Evolutionary conservation across 371 early-diverging fungal species (phyloP).

Genomic region (Circinella minor): DNA sequence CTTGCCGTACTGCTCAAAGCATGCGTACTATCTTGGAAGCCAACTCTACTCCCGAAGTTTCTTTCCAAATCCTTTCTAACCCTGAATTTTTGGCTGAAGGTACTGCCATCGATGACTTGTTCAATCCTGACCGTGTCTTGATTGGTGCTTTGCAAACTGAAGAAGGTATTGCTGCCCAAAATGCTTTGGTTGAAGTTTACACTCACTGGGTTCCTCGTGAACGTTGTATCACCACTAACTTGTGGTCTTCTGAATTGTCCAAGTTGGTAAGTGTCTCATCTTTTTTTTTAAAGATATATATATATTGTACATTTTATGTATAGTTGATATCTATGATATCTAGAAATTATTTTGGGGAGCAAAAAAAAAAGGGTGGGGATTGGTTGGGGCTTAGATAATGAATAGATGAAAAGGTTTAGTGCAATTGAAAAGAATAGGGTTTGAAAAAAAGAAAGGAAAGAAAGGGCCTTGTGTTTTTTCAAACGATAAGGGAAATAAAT

Average conservation of each 20-base stretch:
- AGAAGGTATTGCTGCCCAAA: constrained; percentile 79
- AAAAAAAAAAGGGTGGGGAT: no score
- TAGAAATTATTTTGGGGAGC: no score
- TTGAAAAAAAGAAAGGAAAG: not conserved
- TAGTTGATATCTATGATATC: no score
- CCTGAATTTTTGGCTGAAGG: constrained; percentile 98
- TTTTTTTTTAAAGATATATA: no score
- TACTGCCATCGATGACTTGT: constrained; percentile 86
- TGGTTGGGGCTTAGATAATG: no score
- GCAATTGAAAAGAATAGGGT: no score
- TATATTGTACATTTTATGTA: no score
- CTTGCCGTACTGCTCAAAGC: constrained; percentile 91
- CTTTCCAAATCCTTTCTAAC: constrained; percentile 92
- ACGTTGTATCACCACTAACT: constrained; percentile 88
- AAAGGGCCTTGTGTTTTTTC: not conserved
- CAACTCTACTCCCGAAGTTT: constrained; percentile 73
- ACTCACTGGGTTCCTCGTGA: constrained; percentile 85
- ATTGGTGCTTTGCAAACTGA: constrained; percentile 87
- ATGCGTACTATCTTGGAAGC: constrained; percentile 90
- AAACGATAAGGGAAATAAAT: no score
- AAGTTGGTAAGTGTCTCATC: constrained; percentile 71
- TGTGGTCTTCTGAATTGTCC: constrained; percentile 95
- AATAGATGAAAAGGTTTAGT: not conserved
- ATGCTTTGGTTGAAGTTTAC: constrained; percentile 79
- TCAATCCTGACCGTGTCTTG: constrained; percentile 91